A percentile compares a stretch with the other conserved stretches of the same genome.
These are phyloP conservation scores for Sporodiniella umbellata DNA, from an alignment of 371 early-diverging fungal species.

Conservation along the genomic window DNA sequence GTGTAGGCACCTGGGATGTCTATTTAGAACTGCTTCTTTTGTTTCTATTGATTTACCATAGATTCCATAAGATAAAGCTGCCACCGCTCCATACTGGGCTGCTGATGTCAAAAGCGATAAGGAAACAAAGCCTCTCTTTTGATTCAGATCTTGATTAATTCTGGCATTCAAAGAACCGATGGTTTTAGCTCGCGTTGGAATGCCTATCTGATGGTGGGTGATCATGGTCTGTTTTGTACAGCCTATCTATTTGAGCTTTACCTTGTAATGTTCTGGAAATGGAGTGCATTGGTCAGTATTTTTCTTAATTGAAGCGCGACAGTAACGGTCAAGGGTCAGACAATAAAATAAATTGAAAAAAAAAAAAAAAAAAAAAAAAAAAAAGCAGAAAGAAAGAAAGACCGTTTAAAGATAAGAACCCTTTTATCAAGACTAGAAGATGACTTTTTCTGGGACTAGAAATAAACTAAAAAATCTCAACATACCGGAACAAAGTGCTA, in stretches of 20 bases:
- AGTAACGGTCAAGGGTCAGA: background rate
- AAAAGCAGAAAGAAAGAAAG: too few relatives aligned
- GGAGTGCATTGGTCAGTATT: conserved; percentile 16
- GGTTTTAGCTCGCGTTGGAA: too few relatives aligned
- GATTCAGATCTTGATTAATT: too few relatives aligned
- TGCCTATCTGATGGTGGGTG: too few relatives aligned
- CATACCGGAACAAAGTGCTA: too few relatives aligned
- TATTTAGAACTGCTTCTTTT: too few relatives aligned
- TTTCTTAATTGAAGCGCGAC: too few relatives aligned
- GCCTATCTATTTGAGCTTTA: background rate
- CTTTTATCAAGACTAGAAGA: too few relatives aligned
- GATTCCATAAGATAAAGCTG: conserved; percentile 28
- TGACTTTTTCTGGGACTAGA: too few relatives aligned
- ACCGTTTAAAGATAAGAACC: too few relatives aligned
- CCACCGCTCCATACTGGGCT: conserved; percentile 31
- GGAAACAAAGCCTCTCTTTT: conserved; percentile 10
- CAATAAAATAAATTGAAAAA: background rate
- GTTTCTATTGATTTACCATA: conserved; percentile 27
- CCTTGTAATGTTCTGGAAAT: conserved; percentile 11
- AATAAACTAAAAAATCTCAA: too few relatives aligned
- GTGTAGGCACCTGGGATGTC: conserved; percentile 38
- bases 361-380: conserved; percentile 2
- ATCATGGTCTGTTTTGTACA: too few relatives aligned
- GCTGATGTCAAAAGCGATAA: conserved; percentile 24
- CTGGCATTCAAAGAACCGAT: background rate